Percentiles rank a stretch among this genome's conserved stretches.
Conservation (phyloP, 2,329 filamentous ascomycete genomes). For the Penicillium sp. region DNA sequence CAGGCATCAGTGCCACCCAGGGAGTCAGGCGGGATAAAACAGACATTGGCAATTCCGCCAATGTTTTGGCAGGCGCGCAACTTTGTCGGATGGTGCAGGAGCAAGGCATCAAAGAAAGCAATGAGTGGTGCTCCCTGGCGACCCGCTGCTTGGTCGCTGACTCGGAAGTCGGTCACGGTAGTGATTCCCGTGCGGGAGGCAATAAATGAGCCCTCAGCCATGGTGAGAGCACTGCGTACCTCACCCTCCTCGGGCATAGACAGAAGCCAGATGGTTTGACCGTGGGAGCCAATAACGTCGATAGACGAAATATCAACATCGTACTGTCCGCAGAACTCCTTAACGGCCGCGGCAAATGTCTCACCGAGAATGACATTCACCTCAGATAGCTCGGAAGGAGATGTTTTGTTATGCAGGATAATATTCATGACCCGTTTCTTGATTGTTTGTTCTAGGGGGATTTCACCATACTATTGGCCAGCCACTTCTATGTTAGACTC, state of each 20-base stretch:
- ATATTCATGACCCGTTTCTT: slow-evolving; percentile 52
- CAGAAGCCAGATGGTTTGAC: slow-evolving; percentile 52
- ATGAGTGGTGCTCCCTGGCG: slow-evolving; percentile 50
- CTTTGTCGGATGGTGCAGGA: slow-evolving; percentile 50
- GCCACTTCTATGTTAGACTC: too few species aligned
- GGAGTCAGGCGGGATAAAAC: slow-evolving; percentile 30
- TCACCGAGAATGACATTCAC: slow-evolving; percentile 52
- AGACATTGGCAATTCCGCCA: slow-evolving; percentile 54
- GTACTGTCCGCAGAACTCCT: slow-evolving; percentile 43
- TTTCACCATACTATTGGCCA: slow-evolving; percentile 43
- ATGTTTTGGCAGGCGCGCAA: slow-evolving; percentile 55
- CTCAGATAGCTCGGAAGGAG: slow-evolving; percentile 47
- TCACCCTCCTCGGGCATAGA: slow-evolving; percentile 45
- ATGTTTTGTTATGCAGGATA: slow-evolving; percentile 48
- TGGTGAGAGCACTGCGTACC: slow-evolving; percentile 44
- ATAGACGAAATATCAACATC: slow-evolving; percentile 40
- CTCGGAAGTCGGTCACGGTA: slow-evolving; percentile 51
- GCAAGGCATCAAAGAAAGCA: slow-evolving; percentile 49
- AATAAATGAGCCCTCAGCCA: slow-evolving; percentile 51
- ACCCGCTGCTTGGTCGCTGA: slow-evolving; percentile 49
- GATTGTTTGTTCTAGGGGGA: slow-evolving; percentile 45
- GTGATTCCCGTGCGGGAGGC: slow-evolving; percentile 51
- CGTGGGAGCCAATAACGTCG: slow-evolving; percentile 50
- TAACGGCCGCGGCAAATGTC: slow-evolving; percentile 47
- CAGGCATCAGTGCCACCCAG: slow-evolving; percentile 28